phyloP scores from a whole-genome alignment of 192 early-diverging fungal genomes.

The Endogone sp. region DNA sequence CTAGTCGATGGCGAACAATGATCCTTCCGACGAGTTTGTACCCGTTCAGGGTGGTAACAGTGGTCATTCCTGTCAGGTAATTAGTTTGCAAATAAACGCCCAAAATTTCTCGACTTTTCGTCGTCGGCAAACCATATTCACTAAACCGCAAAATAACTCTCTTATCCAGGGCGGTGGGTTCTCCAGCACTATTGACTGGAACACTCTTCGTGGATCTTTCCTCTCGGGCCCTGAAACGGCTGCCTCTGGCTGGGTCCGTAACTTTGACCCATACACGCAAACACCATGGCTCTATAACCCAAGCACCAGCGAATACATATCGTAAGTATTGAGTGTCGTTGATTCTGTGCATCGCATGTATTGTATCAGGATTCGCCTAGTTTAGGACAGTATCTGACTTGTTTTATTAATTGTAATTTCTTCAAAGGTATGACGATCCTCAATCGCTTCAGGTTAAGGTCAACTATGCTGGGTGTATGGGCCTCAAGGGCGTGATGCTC shows the following conservation, averaged over 20 bases:
- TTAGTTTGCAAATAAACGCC: background rate
- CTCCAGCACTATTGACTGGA: conserved; percentile 3
- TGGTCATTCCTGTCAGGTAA: background rate
- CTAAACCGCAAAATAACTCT: conserved; percentile 11
- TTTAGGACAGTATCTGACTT: background rate
- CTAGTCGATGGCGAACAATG: conserved; percentile 6
- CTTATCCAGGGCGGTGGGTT: conserved; percentile 9
- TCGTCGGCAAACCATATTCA: background rate
- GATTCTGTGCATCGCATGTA: no score
- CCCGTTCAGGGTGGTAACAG: conserved; percentile 5
- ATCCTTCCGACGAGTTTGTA: conserved; percentile 1
- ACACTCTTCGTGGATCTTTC: conserved; percentile 4
- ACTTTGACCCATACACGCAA: conserved; percentile 46
- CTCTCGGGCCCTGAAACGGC: conserved; percentile 32
- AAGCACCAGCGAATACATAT: conserved; percentile 40
- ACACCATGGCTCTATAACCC: conserved; percentile 56
- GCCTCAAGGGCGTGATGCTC: conserved; percentile 18
- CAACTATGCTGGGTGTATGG: conserved; percentile 13
- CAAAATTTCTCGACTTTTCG: background rate
- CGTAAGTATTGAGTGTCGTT: conserved; percentile 28
- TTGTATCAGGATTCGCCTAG: no score
- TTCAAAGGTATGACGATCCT: conserved; percentile 22
- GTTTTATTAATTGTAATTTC: background rate
- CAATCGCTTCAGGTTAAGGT: conserved; percentile 17
- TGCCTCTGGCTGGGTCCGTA: conserved; percentile 37